Evolutionary conservation across 768 basidiomycete species (phyloP), one percentile per base, ranked within the genome.

Genomic region (Amylocystis lapponica): DNA sequence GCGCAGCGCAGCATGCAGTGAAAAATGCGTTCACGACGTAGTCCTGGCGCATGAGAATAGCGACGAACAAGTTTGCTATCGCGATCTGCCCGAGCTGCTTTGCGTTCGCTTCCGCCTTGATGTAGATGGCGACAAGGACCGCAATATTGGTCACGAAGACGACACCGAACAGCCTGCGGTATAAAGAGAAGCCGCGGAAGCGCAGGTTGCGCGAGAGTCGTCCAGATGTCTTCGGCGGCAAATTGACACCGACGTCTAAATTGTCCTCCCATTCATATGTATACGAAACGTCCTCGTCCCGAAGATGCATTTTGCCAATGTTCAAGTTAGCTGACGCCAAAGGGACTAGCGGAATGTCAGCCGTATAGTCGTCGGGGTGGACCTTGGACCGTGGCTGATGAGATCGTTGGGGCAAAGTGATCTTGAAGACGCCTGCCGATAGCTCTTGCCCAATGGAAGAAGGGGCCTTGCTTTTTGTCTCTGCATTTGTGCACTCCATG

Each of bases 11-110:
- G 47, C 69, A 71, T 5, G 72, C 61, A 36, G 66, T 67, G 61
- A 75, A 79, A 50, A 77, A 72, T 1, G 67, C 65, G 48, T 79
- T 76, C 44, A 78, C 66, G 30, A 79, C 72, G 48, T 77, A 73
- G 50, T 77, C 69, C 64, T 72, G 47, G 49, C 57, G 61, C 69
- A 56, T 57, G 39, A 66, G 43, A 58, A 75, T 70, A 59, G 43
- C 67, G 55, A 45, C 57, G 49, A 52, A 67, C 51, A 44, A 65
- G 64, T 78, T 79, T 14, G 51, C 63, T 59, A 49, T 66, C 61
- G 34, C 69, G 59, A 53, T 67, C 58, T 38, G 60, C 53, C 39
- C 65, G 53, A 56, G 56, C 45, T 39, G 66, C 33, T 53, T 40
- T 13, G 61, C 55, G 41, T 55, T 56, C 17, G 66, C 31, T 4